Evolutionary conservation across 2,329 filamentous ascomycete species (phyloP), one percentile per base, ranked within the genome.

Genomic region (Paracamarosporium sp.): DNA sequence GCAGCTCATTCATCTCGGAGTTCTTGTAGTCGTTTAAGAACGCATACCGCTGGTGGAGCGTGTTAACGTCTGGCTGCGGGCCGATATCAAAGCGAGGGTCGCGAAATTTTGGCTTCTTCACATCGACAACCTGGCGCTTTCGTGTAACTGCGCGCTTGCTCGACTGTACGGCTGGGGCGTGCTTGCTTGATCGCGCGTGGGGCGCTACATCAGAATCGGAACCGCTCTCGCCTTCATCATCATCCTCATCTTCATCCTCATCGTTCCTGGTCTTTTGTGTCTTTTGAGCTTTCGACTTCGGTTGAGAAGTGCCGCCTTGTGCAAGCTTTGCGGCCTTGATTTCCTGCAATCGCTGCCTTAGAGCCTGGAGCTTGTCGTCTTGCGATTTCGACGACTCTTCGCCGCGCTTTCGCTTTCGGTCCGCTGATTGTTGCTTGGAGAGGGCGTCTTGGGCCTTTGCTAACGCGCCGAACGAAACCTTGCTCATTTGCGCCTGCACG

Each of bases 11-110:
- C 76, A 98, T 90, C 78, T 99, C 95, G n/a, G 85, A 83, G 22
- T 88, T 88, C 58, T 91, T 88, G 79, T 98, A 98, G 60, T 92
- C 89, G 67, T 93, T 87, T 50, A 99, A 80, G 80, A 99, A 99
- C 2, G 88, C 83, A 78, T 99, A 99, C 31, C 92, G 91, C 65
- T 87, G 88, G 58, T 85, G 85, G 31, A 88, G 77, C 62, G 85
- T 85, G 48, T 79, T 78, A 72, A 85, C 85, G 72, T 91, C 86
- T 22, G 72, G 68, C 15, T 81, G 75, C 15, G 75, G 78, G 56
- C 86, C 82, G 36, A 83, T 84, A 61, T 95, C 92, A 80, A 99
- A 99, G 50, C 95, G 90, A 17, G 95, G 95, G 76, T 99, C 95
- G 53, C 94, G 89, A 40, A 81, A 76, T 36, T 65, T 66, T 1